Evolutionary conservation across 2,329 filamentous ascomycete genomes (phyloP), one percentile per base, ranked within the genome.

Genomic region (Botrytis hyacinthi): DNA sequence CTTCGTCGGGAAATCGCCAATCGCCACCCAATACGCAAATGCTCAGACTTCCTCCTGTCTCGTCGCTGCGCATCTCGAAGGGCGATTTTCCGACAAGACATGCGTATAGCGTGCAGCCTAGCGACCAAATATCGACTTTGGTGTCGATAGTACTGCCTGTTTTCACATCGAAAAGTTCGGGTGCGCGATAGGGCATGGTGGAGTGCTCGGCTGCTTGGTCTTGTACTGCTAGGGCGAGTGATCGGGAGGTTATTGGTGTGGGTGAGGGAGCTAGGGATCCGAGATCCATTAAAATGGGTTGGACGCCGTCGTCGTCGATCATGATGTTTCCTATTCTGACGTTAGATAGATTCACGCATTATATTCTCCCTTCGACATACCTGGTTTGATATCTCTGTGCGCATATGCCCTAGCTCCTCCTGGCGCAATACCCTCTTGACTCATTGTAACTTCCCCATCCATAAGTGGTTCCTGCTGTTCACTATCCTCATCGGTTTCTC

Each of bases 171-270:
- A 99, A 99, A 75, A 99, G 90, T 83, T 99, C 96, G 0, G 96
- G 96, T 1, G 96, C 96, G 74, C 96, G 94, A 84, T 99, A 99
- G 0, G 96, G 95, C 95, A 99, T 98, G 59, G 96, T 99, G 77
- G 91, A 95, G 86, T 98, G 95, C 82, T 99, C 96, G 72, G 95
- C 96, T 35, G 96, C 96, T 59, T 90, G 93, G 82, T 99, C 96
- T 84, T 98, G 96, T 51, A 97, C 93, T 71, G 95, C 93, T 66
- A 99, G 89, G 62, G 96, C 96, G 72, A 97, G 87, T 4, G 94
- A 97, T 75, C 95, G 91, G 29, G 93, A 96, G 7, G 95, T 97
- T 78, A 98, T 95, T 40, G 93, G 89, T 73, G 94, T 93, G 1
- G 96, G 96, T 2, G 93, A 94, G 29, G 92, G 92, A 59, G 94